Percentiles rank a stretch among this genome's conserved stretches.
Conservation (phyloP, 2,329 filamentous ascomycete species). For the Pseudogymnoascus sp. region DNA sequence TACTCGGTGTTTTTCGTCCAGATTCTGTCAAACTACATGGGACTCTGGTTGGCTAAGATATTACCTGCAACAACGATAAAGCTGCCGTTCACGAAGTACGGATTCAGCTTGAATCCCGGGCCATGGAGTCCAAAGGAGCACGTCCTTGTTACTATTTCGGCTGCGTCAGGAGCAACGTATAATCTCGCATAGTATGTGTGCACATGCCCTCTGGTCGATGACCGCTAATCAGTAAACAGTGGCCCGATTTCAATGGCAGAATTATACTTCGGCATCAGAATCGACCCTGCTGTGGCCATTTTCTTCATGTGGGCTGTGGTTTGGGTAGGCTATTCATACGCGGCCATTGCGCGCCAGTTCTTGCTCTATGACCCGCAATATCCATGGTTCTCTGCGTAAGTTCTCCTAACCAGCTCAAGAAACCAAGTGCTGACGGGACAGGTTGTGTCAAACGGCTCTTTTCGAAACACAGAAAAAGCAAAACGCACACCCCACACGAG, state of each 20-base stretch:
- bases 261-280: slow-evolving; percentile 46
- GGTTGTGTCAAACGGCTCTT: slow-evolving; percentile 46
- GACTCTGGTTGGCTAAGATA: slow-evolving; percentile 35
- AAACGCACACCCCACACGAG: slow-evolving; percentile 40
- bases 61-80: slow-evolving; percentile 41
- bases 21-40: slow-evolving; percentile 41
- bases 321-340: slow-evolving; percentile 51
- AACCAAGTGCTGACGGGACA: slow-evolving; percentile 17
- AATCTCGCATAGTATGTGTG: slow-evolving; percentile 37
- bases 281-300: slow-evolving; percentile 46
- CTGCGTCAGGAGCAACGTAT: slow-evolving; percentile 45
- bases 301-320: slow-evolving; percentile 55
- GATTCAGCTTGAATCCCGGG: slow-evolving; percentile 31
- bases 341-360: slow-evolving; percentile 49
- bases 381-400: slow-evolving; percentile 42
- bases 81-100: slow-evolving; percentile 34
- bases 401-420: neutral
- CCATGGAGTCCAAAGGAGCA: slow-evolving; percentile 27
- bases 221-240: neutral
- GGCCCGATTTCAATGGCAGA: slow-evolving; percentile 47
- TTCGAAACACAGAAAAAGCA: slow-evolving; percentile 51
- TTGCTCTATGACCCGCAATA: slow-evolving; percentile 52
- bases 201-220: neutral
- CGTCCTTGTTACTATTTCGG: slow-evolving; percentile 35
- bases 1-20: slow-evolving; percentile 58